Evolutionary conservation across 495 filamentous ascomycete species (phyloP), one percentile per base, ranked within the genome.

Genomic region (Pseudotulostoma volvatum): DNA sequence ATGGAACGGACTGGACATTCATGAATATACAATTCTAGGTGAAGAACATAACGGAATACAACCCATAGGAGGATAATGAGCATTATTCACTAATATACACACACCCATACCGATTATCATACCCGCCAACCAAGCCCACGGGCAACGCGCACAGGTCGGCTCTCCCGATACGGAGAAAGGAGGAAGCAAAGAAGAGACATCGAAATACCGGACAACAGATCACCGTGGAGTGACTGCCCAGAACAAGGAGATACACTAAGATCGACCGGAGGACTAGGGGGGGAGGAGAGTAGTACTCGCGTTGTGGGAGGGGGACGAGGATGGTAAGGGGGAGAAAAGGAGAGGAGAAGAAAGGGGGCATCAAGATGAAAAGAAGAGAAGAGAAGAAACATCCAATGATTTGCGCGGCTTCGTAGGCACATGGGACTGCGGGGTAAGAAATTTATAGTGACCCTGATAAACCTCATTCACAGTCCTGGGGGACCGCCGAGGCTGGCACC

Each of bases 401-500:
- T n/a, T n/a, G n/a, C n/a, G n/a, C n/a, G n/a, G n/a, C n/a, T n/a
- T n/a, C n/a, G n/a, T n/a, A n/a, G n/a, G n/a, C n/a, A 37, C 32
- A 33, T 34, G 32, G 17, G n/a, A n/a, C n/a, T n/a, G n/a, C n/a
- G n/a, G n/a, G n/a, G n/a, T n/a, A n/a, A n/a, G n/a, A n/a, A n/a
- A n/a, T n/a, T n/a, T n/a, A n/a, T n/a, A n/a, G n/a, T n/a, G n/a
- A n/a, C n/a, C n/a, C n/a, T n/a, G n/a, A n/a, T n/a, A n/a, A n/a
- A 18, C 21, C 31, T 32, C 38, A 44, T 57, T 60, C 59, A 65
- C 55, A 66, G 19, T 18, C 44, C 54, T 41, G 42, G 47, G 40
- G 54, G 52, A 21, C 50, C 60, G 36, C 57, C 58, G 17, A 64
- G 45, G 34, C 54, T 57, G 37, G 62, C 64, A 18, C 74, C 74